Base-by-base conservation (phyloP, 1,284 basidiomycete genomes). In the Anthracocystis panici-leucophaei region DNA sequence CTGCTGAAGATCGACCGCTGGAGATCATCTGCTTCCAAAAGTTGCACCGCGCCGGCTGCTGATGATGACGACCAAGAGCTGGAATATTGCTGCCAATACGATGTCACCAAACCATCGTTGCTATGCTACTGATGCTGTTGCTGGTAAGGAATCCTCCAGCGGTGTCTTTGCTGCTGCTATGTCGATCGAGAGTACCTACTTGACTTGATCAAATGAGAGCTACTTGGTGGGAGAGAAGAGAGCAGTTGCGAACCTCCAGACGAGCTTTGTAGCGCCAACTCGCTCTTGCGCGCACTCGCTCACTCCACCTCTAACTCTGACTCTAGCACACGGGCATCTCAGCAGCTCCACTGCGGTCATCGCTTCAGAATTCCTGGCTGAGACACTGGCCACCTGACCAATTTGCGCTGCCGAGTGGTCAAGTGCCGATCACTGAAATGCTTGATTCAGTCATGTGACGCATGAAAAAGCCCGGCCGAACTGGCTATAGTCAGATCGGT, bases 161-260 rank as follows among this genome's bases (percentile, higher is more conserved):
- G 52, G 40, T 61, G 44, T 65, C 54, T 40, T 44, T 33, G 23
- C 27, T 27, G 23, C 27, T 27, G 27, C 12, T 7, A 18, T 48
- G 45, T 20, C 8, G 33, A 14, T 38, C 35, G 35, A 35, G 52
- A 23, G 40, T 65, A 76, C 74, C 65, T 72, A 76, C 74, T 57
- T 72, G 46, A 65, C 65, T 68, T 72, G 68, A 62, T 76, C 65
- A 69, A 72, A 76, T 67, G 74, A 76, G 69, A 76, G 74, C 55
- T 75, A 61, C 62, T 71, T 76, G 74, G 74, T 72, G 74, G 74
- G 59, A 57, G 58, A 33, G 61, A 70, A 66, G 65, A 72, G 68
- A 67, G 64, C 9, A 33, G 23, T 2, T 14, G 58, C 16, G 21
- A 44, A 12, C 20, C n/a, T 45, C 41, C 11, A 50, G 41, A 27